Evolutionary conservation across 1,139 yeast species (phyloP).

Genomic region (Kodamaea fungicola): DNA sequence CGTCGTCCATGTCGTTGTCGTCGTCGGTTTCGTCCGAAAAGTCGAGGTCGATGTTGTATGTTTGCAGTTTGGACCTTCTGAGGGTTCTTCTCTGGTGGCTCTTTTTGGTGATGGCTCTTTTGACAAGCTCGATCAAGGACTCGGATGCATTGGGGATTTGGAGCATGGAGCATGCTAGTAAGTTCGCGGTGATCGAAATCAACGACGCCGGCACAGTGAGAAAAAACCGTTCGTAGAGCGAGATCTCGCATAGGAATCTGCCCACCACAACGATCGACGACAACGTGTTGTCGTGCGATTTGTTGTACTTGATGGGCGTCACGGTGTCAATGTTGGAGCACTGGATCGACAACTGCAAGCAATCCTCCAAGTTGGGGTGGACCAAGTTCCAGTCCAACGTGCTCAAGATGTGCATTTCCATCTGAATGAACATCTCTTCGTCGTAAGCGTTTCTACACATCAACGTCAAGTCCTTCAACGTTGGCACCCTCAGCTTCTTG

Average conservation of each 20-base stretch:
- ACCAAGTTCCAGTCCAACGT: slow-evolving; percentile 83
- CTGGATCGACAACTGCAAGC: slow-evolving; percentile 52
- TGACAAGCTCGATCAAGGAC: slow-evolving; percentile 24
- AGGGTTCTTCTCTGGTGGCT: slow-evolving; percentile 6
- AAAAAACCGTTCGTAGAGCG: slow-evolving; percentile 70
- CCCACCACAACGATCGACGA: slow-evolving; percentile 55
- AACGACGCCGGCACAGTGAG: slow-evolving; percentile 58
- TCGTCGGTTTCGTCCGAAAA: slow-evolving; percentile 13
- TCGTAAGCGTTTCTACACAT: slow-evolving; percentile 87
- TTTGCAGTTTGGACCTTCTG: slow-evolving; percentile 4
- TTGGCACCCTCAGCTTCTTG: slow-evolving; percentile 79
- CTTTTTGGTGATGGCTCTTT: slow-evolving; percentile 9
- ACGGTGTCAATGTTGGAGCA: slow-evolving; percentile 22
- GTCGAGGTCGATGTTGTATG: not conserved
- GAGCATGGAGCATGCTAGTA: slow-evolving; percentile 69
- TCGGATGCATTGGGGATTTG: slow-evolving; percentile 39
- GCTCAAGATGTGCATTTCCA: slow-evolving; percentile 86
- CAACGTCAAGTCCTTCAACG: slow-evolving; percentile 68
- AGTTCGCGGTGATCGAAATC: slow-evolving; percentile 66
- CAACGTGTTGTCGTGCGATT: slow-evolving; percentile 25
- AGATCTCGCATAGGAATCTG: slow-evolving; percentile 70
- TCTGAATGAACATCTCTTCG: slow-evolving; percentile 85
- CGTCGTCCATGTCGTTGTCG: slow-evolving; percentile 11
- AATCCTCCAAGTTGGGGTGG: slow-evolving; percentile 60
- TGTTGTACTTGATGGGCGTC: slow-evolving; percentile 35